phyloP scores from a whole-genome alignment of 768 basidiomycete genomes.

The Naganishia vishniacii region DNA sequence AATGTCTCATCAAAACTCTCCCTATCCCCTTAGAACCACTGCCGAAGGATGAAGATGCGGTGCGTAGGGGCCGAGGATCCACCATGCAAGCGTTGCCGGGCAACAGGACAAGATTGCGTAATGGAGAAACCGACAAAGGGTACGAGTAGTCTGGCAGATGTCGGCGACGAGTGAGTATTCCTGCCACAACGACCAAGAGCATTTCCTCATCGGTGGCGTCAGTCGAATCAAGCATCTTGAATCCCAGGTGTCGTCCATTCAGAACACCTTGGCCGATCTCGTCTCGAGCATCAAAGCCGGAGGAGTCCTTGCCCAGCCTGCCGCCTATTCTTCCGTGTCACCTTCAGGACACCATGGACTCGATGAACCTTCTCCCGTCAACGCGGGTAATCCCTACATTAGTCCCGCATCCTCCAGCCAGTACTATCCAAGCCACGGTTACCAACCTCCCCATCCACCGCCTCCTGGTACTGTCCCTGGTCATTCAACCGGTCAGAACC shows the following conservation, averaged over 20 bases:
- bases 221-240: constrained; percentile 90
- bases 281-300: constrained; percentile 57
- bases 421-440: not conserved
- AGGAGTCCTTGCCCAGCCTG: not conserved
- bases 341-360: constrained; percentile 1
- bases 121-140: constrained; percentile 75
- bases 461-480: not conserved
- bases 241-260: constrained; percentile 73
- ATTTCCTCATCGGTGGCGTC: constrained; percentile 31
- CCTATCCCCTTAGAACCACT: constrained; percentile 59
- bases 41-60: constrained; percentile 93
- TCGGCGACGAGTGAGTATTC: constrained; percentile 41
- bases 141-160: constrained; percentile 49
- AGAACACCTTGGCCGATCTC: constrained; percentile 72
- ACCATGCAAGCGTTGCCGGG: constrained; percentile 88
- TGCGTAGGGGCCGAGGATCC: constrained; percentile 95
- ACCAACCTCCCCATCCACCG: not conserved
- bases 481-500: not conserved
- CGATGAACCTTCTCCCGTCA: not conserved
- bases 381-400: not conserved
- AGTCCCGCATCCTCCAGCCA: constrained; percentile 8
- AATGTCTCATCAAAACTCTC: not conserved
- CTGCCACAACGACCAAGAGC: not conserved
- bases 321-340: not conserved
- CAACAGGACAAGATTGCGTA: constrained; percentile 81